These are phyloP conservation scores for Fistulina hepatica DNA, from an alignment of 1,284 basidiomycete genomes.

Conservation along the genomic window DNA sequence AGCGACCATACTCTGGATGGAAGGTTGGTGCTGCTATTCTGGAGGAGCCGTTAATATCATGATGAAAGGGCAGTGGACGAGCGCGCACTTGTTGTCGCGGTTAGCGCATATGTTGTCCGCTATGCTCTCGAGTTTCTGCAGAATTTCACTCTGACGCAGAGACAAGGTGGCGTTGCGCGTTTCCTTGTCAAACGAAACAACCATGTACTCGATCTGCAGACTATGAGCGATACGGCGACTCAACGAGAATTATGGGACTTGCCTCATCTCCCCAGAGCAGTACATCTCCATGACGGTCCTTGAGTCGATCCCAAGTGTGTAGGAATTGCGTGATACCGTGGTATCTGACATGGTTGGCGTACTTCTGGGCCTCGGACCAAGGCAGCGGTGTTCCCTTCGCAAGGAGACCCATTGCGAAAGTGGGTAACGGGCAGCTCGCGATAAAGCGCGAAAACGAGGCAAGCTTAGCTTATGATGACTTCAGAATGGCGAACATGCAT, in stretches of 20 bases:
- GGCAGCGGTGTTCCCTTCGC: slow-evolving; percentile 89
- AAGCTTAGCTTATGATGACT: no score
- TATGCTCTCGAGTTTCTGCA: slow-evolving; percentile 67
- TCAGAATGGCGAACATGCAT: no score
- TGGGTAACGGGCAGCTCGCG: neutral
- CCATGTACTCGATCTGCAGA: slow-evolving; percentile 89
- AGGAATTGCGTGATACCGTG: slow-evolving; percentile 97
- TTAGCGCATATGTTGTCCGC: slow-evolving; percentile 59
- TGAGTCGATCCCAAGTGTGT: slow-evolving; percentile 84
- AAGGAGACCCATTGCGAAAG: slow-evolving; percentile 77
- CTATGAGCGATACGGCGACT: slow-evolving; percentile 6
- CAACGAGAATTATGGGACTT: slow-evolving; percentile 14
- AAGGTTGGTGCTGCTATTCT: slow-evolving; percentile 83
- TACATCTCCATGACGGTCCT: slow-evolving; percentile 86
- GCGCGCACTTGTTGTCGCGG: slow-evolving; percentile 44
- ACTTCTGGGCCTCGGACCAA: slow-evolving; percentile 85
- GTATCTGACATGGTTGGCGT: slow-evolving; percentile 82
- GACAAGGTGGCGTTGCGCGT: slow-evolving; percentile 79
- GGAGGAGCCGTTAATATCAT: slow-evolving; percentile 6
- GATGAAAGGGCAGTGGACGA: slow-evolving; percentile 1
- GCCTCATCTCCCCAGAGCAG: slow-evolving; percentile 99
- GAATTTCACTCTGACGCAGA: slow-evolving; percentile 88
- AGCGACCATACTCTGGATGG: slow-evolving; percentile 97
- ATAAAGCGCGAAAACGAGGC: no score
- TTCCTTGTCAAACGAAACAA: slow-evolving; percentile 77